Conservation (phyloP, 2,329 filamentous ascomycete species). For the Dryadomyces quercus-mongolicae region DNA sequence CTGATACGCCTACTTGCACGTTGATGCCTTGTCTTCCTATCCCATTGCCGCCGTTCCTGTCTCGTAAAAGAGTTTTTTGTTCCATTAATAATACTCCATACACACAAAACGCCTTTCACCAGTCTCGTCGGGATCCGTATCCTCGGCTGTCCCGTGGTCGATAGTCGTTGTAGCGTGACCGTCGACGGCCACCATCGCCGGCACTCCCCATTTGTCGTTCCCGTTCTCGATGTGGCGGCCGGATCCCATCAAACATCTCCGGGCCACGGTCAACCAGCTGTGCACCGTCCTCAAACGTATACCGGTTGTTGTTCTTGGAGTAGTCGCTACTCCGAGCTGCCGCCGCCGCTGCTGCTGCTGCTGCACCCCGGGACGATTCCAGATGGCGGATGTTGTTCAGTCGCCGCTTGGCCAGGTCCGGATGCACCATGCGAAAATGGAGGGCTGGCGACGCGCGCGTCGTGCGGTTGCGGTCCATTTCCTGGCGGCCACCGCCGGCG, state of each 20-base stretch:
- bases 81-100: too few species aligned
- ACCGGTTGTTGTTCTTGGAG: slow-evolving; percentile 50
- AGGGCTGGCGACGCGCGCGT: slow-evolving; percentile 32
- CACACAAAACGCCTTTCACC: neutral
- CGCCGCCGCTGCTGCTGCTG: neutral
- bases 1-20: too few species aligned
- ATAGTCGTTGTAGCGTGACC: neutral
- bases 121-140: too few species aligned
- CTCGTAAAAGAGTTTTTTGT: neutral
- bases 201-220: slow-evolving; percentile 18
- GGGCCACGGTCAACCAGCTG: slow-evolving; percentile 59
- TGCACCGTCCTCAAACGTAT: slow-evolving; percentile 58
- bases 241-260: slow-evolving; percentile 55
- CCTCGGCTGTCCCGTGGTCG: too few species aligned
- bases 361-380: slow-evolving; percentile 9
- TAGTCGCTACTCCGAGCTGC: slow-evolving; percentile 6
- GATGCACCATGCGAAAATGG: slow-evolving; percentile 44
- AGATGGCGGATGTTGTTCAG: slow-evolving; percentile 38
- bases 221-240: slow-evolving; percentile 43
- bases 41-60: neutral
- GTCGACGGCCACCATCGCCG: neutral
- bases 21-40: too few species aligned
- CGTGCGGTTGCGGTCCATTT: slow-evolving; percentile 8
- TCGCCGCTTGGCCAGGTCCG: slow-evolving; percentile 51
- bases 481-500: neutral